These are phyloP conservation scores for Amniculicola lignicola DNA, from an alignment of 495 filamentous ascomycete genomes.

Conservation along the genomic window DNA sequence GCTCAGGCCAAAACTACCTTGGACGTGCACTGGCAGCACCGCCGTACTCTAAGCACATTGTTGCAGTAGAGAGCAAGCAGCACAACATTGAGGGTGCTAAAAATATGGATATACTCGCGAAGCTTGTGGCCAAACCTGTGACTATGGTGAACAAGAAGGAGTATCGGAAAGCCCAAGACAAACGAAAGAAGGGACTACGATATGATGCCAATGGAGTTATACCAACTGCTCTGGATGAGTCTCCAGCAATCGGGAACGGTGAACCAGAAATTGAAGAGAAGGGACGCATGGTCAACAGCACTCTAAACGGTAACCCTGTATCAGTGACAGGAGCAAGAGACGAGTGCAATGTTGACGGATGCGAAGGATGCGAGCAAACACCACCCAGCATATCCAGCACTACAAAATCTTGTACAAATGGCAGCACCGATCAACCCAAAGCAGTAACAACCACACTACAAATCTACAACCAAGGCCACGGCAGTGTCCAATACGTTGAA, in stretches of 20 bases:
- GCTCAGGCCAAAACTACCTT: constrained; percentile 93
- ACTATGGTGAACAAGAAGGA: constrained; percentile 73
- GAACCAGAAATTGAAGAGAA: background rate
- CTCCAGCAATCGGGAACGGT: background rate
- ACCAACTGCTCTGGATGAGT: too few relatives aligned
- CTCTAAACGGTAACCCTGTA: background rate
- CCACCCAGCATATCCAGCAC: constrained; percentile 7
- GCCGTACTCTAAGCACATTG: constrained; percentile 80
- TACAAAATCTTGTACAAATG: constrained; percentile 15
- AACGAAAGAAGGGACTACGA: constrained; percentile 26
- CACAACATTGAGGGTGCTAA: constrained; percentile 83
- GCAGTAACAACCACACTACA: constrained; percentile 35
- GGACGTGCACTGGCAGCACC: constrained; percentile 79
- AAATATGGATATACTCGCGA: constrained; percentile 73
- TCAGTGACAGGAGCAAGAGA: background rate
- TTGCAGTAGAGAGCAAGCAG: constrained; percentile 85
- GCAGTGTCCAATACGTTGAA: constrained; percentile 53
- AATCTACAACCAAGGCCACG: constrained; percentile 44
- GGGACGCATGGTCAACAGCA: background rate
- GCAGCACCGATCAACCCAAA: too few relatives aligned
- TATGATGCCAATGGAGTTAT: background rate
- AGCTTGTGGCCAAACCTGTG: constrained; percentile 63
- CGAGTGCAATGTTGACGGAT: background rate
- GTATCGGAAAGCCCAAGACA: constrained; percentile 51
- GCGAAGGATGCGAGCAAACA: background rate